Conservation (phyloP, 495 filamentous ascomycete species). For the Lepidopterella palustris region DNA sequence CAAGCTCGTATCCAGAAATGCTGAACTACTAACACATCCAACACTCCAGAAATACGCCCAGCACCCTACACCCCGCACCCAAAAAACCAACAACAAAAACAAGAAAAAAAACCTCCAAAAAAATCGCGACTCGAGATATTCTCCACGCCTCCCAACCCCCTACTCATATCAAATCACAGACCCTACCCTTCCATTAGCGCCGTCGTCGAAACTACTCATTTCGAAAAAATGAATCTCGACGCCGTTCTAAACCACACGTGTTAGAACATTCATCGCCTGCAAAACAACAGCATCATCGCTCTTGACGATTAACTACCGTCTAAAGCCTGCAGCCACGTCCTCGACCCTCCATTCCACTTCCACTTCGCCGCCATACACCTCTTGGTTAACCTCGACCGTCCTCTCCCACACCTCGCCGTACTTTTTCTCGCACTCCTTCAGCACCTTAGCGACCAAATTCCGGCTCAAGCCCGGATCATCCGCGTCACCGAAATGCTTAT, state of each 20-base stretch:
- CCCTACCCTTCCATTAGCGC: no score
- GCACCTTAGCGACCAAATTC: constrained; percentile 66
- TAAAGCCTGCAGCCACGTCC: constrained; percentile 17
- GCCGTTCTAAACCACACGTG: no score
- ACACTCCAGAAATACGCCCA: neutral
- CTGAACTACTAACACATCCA: no score
- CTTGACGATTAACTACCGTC: neutral
- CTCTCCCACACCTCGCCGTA: constrained; percentile 70
- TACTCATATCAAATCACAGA: no score
- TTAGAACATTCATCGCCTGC: no score
- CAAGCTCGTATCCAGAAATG: no score
- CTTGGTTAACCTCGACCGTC: constrained; percentile 54
- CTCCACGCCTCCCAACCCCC: no score
- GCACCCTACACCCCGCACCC: neutral
- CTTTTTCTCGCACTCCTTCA: constrained; percentile 71
- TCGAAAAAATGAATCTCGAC: no score
- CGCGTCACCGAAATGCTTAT: constrained; percentile 91
- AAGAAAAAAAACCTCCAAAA: neutral
- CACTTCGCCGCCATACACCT: constrained; percentile 59
- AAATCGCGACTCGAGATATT: neutral
- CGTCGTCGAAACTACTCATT: no score
- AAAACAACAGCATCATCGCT: neutral
- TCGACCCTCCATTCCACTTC: constrained; percentile 45
- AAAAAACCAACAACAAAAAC: neutral
- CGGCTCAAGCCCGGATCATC: constrained; percentile 64